Evolutionary conservation across 2,329 filamentous ascomycete genomes (phyloP).

Genomic region (Aspergillus fijiensis): DNA sequence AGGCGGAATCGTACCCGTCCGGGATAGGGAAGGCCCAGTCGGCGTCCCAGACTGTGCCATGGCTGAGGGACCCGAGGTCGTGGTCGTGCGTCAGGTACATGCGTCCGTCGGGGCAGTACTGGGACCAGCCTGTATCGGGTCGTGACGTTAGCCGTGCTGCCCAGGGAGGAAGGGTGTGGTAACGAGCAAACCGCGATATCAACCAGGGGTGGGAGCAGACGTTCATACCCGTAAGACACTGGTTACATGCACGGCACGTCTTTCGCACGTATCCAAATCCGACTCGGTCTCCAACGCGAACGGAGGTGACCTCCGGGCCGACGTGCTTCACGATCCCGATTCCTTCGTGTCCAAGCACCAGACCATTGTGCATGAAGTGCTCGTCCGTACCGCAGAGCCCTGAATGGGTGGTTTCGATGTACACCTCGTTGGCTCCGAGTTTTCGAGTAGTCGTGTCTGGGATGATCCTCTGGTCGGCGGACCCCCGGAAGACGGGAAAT

Average conservation of each 20-base stretch:
- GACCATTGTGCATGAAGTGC: conserved; percentile 18
- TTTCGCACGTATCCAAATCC: conserved; percentile 34
- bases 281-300: conserved; percentile 45
- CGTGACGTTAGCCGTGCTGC: too few species aligned
- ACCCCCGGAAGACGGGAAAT: conserved; percentile 21
- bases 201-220: too few species aligned
- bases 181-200: too few species aligned
- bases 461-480: conserved; percentile 14
- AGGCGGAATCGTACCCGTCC: not conserved
- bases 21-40: conserved; percentile 7
- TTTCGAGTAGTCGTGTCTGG: conserved; percentile 6
- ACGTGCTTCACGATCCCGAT: conserved; percentile 50
- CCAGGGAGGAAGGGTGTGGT: not conserved
- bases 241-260: conserved; percentile 31
- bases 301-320: conserved; percentile 44
- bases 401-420: conserved; percentile 22
- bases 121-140: conserved; percentile 15
- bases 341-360: conserved; percentile 54
- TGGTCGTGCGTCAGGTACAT: conserved; percentile 29
- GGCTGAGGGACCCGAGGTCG: conserved; percentile 32
- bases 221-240: conserved; percentile 25
- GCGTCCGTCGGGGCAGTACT: conserved; percentile 24
- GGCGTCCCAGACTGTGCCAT: conserved; percentile 32
- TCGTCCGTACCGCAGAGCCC: conserved; percentile 27
- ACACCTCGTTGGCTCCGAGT: conserved; percentile 16